Evolutionary conservation across 345 rosid species (phyloP), one percentile per base, ranked within the genome.

Genomic region (Gossypioides kirkii): DNA sequence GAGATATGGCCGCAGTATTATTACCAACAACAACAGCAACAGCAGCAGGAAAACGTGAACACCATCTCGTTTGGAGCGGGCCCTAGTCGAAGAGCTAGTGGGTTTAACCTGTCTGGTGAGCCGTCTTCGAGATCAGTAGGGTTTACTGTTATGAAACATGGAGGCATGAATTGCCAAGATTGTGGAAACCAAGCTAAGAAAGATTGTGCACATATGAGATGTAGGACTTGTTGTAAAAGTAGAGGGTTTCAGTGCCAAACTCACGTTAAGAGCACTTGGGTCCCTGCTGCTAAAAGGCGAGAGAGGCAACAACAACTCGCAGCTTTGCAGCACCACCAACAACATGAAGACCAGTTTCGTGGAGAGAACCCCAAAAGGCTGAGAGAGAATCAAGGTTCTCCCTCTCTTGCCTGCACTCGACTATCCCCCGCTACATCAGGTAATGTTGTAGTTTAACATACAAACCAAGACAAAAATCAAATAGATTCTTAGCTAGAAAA

Each of bases 151-250:
- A 86, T 83, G 81, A 90, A 84, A 84, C 87, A 77, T 59, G 94
- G 91, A 78, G 96, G 98, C 45, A 90, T 92, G 84, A 94, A 92
- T 73, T 94, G 98, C 73, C 97, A 92, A 74, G 98, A 94, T 54
- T 94, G 98, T 71, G 98, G 98, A n/a, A 94, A 94, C 79, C 97
- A 90, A 84, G 95, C 98, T 10, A 94, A 94, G 83, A 94, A 92
- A 78, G 97, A 94, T 79, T 94, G 99, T 75, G 8, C 71, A 9
- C 90, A 92, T 77, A 45, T 85, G 91, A 88, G 99, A 80, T 95
- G 99, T 88, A 82, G 99, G 73, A 88, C 99, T 80, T 95, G 99
- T 73, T 95, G 99, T 71, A 95, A 95, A 76, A 95, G 98, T 87
- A 92, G 98, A 79, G 99, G 99, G 80, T 89, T 89, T 78, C 89